Percentiles rank a stretch among this genome's conserved stretches.
Conservation (phyloP, 441 rosid species). For the Adansonia madagascariensis region DNA sequence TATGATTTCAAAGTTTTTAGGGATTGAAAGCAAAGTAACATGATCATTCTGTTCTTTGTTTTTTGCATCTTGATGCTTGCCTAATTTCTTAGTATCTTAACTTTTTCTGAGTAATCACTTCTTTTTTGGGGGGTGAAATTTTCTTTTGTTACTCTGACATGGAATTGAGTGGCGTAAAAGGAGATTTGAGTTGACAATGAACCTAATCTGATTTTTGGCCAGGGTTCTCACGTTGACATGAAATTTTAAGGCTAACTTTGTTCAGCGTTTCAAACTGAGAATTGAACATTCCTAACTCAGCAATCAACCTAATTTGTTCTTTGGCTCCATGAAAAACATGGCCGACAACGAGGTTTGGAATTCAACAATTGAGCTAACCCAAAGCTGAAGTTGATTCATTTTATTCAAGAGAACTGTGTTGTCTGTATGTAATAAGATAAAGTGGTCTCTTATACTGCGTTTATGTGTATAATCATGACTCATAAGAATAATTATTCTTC, state of each 20-base stretch:
- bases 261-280: constrained; percentile 13
- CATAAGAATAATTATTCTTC: not conserved
- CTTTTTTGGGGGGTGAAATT: not conserved
- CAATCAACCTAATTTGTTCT: not conserved
- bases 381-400: not conserved
- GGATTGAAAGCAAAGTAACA: not conserved
- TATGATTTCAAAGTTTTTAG: not conserved
- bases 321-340: not conserved
- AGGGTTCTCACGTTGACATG: constrained; percentile 16
- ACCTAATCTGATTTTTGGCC: constrained; percentile 17
- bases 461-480: not conserved
- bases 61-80: not conserved
- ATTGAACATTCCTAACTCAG: constrained; percentile 13
- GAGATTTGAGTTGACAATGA: constrained; percentile 9
- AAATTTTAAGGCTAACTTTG: not conserved
- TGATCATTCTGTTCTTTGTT: not conserved
- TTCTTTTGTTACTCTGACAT: not conserved
- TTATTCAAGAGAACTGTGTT: not conserved
- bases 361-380: constrained; percentile 16
- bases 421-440: constrained; percentile 6
- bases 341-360: constrained; percentile 12
- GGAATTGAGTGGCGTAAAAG: not conserved
- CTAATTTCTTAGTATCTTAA: not conserved
- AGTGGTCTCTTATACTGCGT: not conserved
- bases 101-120: not conserved